These are phyloP conservation scores for Cercospora beticola DNA, from an alignment of 2,329 filamentous ascomycete genomes.

Conservation along the genomic window DNA sequence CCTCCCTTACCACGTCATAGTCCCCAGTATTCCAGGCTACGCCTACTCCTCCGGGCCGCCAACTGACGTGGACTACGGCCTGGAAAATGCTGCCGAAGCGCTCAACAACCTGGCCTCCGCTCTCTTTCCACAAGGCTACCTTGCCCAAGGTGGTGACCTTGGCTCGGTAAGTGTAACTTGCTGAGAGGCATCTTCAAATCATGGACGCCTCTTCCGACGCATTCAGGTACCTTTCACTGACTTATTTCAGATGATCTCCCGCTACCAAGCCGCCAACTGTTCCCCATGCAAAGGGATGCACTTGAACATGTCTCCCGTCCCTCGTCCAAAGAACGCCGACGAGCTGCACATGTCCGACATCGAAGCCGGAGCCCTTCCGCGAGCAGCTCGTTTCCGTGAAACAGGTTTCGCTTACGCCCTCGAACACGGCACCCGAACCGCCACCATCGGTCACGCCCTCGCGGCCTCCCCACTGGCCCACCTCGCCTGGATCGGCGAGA, in stretches of 20 bases:
- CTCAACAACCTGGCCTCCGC: conserved; percentile 52
- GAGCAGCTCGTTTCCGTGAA: conserved; percentile 42
- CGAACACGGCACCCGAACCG: conserved; percentile 56
- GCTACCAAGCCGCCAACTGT: conserved; percentile 38
- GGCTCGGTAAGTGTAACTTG: conserved; percentile 39
- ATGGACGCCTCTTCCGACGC: neutral
- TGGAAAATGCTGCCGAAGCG: conserved; percentile 43
- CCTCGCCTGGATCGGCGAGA: conserved; percentile 59
- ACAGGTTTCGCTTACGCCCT: conserved; percentile 52
- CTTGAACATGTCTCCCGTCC: conserved; percentile 28
- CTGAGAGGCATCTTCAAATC: neutral
- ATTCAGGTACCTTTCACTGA: neutral
- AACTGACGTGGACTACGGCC: conserved; percentile 44
- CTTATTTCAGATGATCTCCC: conserved; percentile 32
- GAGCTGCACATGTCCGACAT: conserved; percentile 29
- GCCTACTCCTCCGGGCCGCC: conserved; percentile 48
- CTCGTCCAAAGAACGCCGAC: conserved; percentile 29
- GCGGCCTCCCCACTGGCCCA: conserved; percentile 56
- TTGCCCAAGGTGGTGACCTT: conserved; percentile 58
- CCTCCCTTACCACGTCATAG: conserved; percentile 57
- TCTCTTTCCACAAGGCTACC: conserved; percentile 54
- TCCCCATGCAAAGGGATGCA: conserved; percentile 30
- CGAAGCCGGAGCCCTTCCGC: conserved; percentile 44
- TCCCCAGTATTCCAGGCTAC: conserved; percentile 56
- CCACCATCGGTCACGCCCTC: conserved; percentile 58